Evolutionary conservation across 371 early-diverging fungal genomes (phyloP), one percentile per base, ranked within the genome.

Genomic region (Mucor sp.): DNA sequence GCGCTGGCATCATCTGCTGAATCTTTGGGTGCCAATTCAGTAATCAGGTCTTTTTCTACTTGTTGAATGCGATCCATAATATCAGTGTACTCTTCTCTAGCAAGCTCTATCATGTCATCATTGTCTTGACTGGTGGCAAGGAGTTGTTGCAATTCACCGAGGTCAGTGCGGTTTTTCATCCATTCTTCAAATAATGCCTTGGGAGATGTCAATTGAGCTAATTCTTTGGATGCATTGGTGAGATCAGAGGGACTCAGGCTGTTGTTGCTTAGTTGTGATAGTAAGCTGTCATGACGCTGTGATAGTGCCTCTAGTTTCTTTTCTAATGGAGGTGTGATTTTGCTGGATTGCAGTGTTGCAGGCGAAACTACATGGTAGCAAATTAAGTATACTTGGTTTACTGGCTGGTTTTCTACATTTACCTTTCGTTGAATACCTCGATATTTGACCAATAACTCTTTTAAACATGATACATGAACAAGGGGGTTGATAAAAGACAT

Each of bases 1-100:
- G 91, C 94, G 58, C 83, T 85, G 17, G 86, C 92, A 62, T 87
- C 84, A 65, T 94, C 95, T 2, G 87, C 89, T 2, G 74, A 17
- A 70, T 91, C 90, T 39, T 83, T 87, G 0, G 91, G 90, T 9
- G 89, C 75, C 68, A 91, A 71, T 12, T 80, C 75, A 12, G 72
- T 57, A 19, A 89, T 65, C 4, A 89, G 47, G 6, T 84, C 72
- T 14, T 74, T 72, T 63, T 91, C 89, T 30, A 85, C 50, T 27
- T 63, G 53, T 1, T 66, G 33, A 1, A 81, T 65, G 8, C 65
- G 66, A 7, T 67, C 69, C 6, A 66, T 78, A 0, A 84, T 74
- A 23, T 81, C 76, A 14, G 65, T 55, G 47, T 72, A 80, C 64
- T 90, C 91, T 47, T 89, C 87, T 58, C 82, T 74, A 2, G 88